Evolutionary conservation across 2,329 filamentous ascomycete genomes (phyloP), one percentile per base, ranked within the genome.

Genomic region (Fusarium sp.): DNA sequence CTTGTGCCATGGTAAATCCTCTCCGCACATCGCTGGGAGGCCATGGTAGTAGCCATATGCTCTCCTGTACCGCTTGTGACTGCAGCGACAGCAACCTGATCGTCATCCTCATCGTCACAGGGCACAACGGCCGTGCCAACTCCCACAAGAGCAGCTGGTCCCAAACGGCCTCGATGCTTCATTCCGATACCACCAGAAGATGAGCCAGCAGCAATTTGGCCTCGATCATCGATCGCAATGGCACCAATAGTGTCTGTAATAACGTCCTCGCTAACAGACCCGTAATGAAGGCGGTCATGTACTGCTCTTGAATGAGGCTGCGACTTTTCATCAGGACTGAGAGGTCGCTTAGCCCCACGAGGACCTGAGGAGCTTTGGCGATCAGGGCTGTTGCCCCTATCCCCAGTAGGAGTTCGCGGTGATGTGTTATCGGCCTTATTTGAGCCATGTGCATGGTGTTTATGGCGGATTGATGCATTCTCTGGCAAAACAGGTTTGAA

Each of bases 131-230:
- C 93, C 26, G 95, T 96, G 63, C 96, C 96, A 60, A 98, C 90
- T 13, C 96, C 96, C 20, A 98, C 94, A 22, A 99, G 88, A 26
- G 96, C 96, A 39, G 96, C 97, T 38, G 96, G 96, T 0, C 96
- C 97, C 72, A 98, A 89, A 41, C 96, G 92, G 11, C 96, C 97
- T 68, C 91, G 90, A 82, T 98, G 95, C 81, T 99, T 99, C 96
- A 99, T 98, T 34, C 96, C 96, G 80, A 99, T 99, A 3, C 96
- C 96, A 11, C 96, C 96, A 22, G 97, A 99, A 5, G 96, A 99
- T 4, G 96, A 98, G 22, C 93, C 96, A 8, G 96, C 96, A 9
- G 97, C 96, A 79, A 99, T 98, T 66, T 93, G 92, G 22, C 96
- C 96, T 76, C 88, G 89, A 56, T 89, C 88, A 79, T 99, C 96